phyloP scores from a whole-genome alignment of 75 land plant species.

The Sequoia sempervirens region DNA sequence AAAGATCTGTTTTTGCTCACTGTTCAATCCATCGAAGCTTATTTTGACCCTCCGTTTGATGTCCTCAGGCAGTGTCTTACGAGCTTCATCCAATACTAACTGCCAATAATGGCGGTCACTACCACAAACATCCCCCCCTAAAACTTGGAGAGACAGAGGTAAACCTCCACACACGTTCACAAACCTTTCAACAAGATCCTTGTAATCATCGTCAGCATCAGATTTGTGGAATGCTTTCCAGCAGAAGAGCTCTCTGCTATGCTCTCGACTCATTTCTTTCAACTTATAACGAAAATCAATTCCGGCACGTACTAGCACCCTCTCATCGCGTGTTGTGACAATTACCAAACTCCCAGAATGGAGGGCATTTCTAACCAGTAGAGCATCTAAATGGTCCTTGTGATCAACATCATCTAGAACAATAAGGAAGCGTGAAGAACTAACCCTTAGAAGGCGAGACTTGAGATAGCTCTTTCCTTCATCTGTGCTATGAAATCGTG shows the following conservation, averaged over 20 bases:
- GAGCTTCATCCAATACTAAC: background rate
- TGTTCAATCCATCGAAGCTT: background rate
- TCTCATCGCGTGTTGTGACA: background rate
- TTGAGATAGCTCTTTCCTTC: background rate
- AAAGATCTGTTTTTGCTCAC: background rate
- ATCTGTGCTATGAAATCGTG: background rate
- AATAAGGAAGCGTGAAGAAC: background rate
- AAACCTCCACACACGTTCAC: background rate
- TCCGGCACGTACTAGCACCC: background rate
- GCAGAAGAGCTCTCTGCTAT: background rate
- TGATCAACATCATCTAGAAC: conserved; percentile 4
- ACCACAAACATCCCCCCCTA: background rate
- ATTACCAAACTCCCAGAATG: background rate
- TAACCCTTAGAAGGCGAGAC: background rate
- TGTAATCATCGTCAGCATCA: background rate
- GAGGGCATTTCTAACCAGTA: background rate
- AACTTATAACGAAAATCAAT: background rate
- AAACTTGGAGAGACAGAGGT: background rate
- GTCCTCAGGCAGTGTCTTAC: background rate
- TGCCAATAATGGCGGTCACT: background rate
- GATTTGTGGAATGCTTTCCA: background rate
- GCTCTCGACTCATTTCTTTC: background rate
- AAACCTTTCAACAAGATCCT: background rate
- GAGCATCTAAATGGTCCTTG: background rate
- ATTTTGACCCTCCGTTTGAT: background rate